Percentiles rank a stretch among this genome's conserved stretches.
Conservation (phyloP, 2,329 filamentous ascomycete species). For the Neospermospora avenae region DNA sequence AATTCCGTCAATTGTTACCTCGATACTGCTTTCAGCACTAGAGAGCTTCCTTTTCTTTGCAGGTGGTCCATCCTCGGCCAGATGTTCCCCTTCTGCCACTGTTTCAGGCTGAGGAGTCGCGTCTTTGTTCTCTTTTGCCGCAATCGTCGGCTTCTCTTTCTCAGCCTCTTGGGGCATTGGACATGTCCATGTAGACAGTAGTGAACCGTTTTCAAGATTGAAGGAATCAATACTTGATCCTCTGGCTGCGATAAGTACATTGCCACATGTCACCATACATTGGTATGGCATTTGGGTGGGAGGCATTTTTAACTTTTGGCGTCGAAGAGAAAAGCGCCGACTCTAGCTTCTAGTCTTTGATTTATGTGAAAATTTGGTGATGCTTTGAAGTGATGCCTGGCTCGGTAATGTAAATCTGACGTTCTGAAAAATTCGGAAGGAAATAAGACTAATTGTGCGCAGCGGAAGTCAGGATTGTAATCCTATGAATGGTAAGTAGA, state of each 20-base stretch:
- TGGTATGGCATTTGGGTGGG: slow-evolving; percentile 62
- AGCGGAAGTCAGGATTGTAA: too few species aligned
- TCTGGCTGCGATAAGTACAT: slow-evolving; percentile 68
- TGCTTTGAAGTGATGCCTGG: too few species aligned
- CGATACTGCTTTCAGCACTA: background rate
- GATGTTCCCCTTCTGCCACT: slow-evolving; percentile 10
- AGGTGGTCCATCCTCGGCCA: slow-evolving; percentile 24
- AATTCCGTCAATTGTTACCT: background rate
- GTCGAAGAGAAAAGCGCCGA: too few species aligned
- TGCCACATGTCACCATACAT: slow-evolving; percentile 51
- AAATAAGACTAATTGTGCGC: too few species aligned
- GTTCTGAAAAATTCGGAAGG: background rate
- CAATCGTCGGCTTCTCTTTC: background rate
- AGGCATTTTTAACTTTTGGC: slow-evolving; percentile 5
- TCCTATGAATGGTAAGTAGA: too few species aligned
- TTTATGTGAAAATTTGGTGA: background rate
- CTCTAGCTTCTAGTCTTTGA: background rate
- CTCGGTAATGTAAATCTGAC: background rate
- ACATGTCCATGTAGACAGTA: slow-evolving; percentile 46
- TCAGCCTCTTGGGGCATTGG: slow-evolving; percentile 17
- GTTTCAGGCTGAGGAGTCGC: slow-evolving; percentile 9
- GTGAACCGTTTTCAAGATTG: slow-evolving; percentile 52
- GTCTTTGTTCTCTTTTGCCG: slow-evolving; percentile 1
- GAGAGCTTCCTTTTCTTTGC: slow-evolving; percentile 35
- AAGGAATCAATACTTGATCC: slow-evolving; percentile 71